Percentiles rank a stretch among this genome's conserved stretches.
phyloP scores from a whole-genome alignment of 139 green algal genomes.

The Chlorella ohadii region DNA sequence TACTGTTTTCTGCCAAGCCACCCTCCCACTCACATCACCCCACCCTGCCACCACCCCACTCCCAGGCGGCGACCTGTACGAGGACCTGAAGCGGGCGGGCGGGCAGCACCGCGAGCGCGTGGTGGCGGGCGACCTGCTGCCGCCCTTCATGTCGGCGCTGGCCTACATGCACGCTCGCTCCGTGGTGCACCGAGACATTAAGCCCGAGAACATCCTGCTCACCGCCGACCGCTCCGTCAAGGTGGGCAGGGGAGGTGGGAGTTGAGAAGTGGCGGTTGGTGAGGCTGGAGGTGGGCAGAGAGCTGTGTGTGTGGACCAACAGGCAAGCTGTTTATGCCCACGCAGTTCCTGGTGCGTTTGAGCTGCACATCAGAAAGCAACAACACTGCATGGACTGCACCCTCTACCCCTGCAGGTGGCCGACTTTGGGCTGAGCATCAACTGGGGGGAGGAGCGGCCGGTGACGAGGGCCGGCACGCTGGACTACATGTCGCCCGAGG shows the following conservation, averaged over 20 bases:
- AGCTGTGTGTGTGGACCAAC: not conserved
- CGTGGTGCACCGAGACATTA: constrained; percentile 81
- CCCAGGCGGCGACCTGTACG: constrained; percentile 80
- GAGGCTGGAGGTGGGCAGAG: too few species aligned
- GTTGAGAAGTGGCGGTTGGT: too few species aligned
- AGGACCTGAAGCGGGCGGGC: constrained; percentile 72
- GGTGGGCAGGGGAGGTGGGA: not conserved
- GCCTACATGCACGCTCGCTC: constrained; percentile 64
- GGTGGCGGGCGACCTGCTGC: constrained; percentile 66
- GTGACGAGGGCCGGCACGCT: constrained; percentile 64
- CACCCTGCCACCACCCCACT: too few species aligned
- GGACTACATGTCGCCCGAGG: constrained; percentile 43
- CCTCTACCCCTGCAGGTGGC: constrained; percentile 48
- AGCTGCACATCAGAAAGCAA: too few species aligned
- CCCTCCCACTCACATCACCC: too few species aligned
- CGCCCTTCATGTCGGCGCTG: constrained; percentile 81
- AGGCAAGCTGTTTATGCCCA: too few species aligned
- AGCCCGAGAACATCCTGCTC: constrained; percentile 93
- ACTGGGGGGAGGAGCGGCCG: constrained; percentile 55
- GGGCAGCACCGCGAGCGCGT: constrained; percentile 67
- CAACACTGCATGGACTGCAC: too few species aligned
- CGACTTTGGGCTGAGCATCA: constrained; percentile 77
- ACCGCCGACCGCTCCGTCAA: constrained; percentile 46
- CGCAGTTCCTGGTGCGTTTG: too few species aligned
- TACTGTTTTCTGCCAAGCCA: too few species aligned